These are phyloP conservation scores for Melampsora medusae DNA, from an alignment of 1,284 basidiomycete species.

Conservation along the genomic window DNA sequence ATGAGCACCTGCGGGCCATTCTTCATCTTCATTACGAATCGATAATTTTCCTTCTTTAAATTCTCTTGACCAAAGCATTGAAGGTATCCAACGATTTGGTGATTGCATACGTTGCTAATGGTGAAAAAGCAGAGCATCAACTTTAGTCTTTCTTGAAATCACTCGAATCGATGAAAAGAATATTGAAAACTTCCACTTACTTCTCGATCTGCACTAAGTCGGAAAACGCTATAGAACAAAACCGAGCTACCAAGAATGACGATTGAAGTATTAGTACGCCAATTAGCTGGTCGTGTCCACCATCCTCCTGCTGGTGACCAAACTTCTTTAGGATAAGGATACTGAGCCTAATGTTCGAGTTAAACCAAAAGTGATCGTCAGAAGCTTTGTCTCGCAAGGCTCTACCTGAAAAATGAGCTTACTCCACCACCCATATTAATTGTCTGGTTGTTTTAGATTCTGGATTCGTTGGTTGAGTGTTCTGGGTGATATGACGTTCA, in stretches of 20 bases:
- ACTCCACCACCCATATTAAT: neutral
- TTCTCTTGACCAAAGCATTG: conserved; percentile 42
- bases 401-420: neutral
- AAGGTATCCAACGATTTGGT: conserved; percentile 58
- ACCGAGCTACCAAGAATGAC: conserved; percentile 57
- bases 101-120: conserved; percentile 54
- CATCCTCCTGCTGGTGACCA: conserved; percentile 60
- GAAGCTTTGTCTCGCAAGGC: neutral
- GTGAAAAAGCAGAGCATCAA: too few species aligned
- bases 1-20: conserved; percentile 41
- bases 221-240: conserved; percentile 59
- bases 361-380: conserved; percentile 49
- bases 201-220: conserved; percentile 59
- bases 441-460: neutral
- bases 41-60: conserved; percentile 36
- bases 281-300: conserved; percentile 62
- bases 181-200: conserved; percentile 54
- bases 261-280: conserved; percentile 60
- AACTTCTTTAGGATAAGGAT: conserved; percentile 63
- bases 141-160: too few species aligned
- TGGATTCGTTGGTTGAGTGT: too few species aligned
- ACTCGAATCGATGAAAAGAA: neutral
- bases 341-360: conserved; percentile 57
- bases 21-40: conserved; percentile 41
- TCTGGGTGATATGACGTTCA: too few species aligned